Conservation (phyloP, 306 rosid species). For the Begonia fuchsioides region DNA sequence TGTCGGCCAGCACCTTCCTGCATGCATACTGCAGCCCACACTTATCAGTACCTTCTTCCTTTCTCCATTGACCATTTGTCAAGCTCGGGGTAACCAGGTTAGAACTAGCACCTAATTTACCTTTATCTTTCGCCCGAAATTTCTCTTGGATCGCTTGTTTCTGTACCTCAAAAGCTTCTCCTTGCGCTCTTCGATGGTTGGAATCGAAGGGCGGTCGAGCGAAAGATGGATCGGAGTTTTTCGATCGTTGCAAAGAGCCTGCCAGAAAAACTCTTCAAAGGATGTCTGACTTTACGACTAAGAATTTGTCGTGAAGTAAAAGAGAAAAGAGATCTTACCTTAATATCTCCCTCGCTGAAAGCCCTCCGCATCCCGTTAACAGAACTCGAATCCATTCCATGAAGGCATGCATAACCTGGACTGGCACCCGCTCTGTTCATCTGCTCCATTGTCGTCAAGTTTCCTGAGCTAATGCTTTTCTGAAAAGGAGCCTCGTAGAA, state of each 20-base stretch:
- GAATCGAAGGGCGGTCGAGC: constrained; percentile 38
- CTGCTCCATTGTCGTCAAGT: constrained; percentile 82
- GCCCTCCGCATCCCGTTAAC: constrained; percentile 81
- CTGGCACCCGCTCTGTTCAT: constrained; percentile 40
- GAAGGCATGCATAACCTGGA: constrained; percentile 47
- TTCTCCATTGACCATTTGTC: too few relatives aligned
- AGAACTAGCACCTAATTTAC: constrained; percentile 11
- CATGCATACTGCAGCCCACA: constrained; percentile 68
- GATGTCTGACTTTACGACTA: too few relatives aligned
- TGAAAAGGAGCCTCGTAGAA: constrained; percentile 34
- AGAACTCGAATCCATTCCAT: constrained; percentile 47
- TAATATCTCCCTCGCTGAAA: constrained; percentile 85
- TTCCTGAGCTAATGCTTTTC: constrained; percentile 58
- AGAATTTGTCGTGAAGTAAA: neutral
- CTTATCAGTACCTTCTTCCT: neutral
- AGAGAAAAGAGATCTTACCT: constrained; percentile 41
- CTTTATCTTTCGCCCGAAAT: constrained; percentile 97
- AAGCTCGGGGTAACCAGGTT: too few relatives aligned
- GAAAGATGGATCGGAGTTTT: constrained; percentile 41
- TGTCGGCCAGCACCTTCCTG: constrained; percentile 98
- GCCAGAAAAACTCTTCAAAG: constrained; percentile 27
- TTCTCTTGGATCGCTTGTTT: constrained; percentile 81
- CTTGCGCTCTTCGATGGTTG: constrained; percentile 62
- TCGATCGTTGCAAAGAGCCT: constrained; percentile 60
- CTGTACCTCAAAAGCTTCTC: constrained; percentile 93